These are phyloP conservation scores for Solanum ahanhuiri DNA, from an alignment of 257 asterid genomes.

Conservation along the genomic window DNA sequence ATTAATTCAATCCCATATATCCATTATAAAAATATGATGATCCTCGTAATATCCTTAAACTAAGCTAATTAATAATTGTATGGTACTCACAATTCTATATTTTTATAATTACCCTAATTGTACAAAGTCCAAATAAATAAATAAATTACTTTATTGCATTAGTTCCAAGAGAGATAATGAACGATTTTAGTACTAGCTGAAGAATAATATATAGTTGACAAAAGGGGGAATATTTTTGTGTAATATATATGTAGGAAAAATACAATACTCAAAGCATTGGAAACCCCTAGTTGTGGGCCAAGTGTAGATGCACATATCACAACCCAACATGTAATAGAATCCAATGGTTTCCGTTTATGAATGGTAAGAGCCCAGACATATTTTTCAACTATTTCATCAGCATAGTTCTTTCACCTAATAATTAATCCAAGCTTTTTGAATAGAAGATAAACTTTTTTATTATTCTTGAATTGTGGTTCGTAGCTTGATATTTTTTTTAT, in stretches of 20 bases:
- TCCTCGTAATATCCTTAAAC: not conserved
- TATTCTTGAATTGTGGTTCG: not conserved
- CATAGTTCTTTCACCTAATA: not conserved
- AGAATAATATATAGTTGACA: not conserved
- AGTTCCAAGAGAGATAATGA: not conserved
- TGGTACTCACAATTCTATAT: not conserved
- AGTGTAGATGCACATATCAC: not conserved
- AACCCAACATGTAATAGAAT: not conserved
- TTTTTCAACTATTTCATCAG: not conserved
- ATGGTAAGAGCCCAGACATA: not conserved
- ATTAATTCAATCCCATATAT: not conserved
- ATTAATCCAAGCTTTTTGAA: not conserved
- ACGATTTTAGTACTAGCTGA: not conserved
- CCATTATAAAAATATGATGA: not conserved
- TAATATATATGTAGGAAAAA: not conserved
- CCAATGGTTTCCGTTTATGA: not conserved
- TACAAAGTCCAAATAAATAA: not conserved
- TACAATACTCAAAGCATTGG: not conserved
- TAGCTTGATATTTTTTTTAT: not conserved
- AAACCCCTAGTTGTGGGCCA: not conserved
- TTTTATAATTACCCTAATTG: not conserved
- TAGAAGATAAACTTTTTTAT: not conserved
- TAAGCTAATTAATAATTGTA: not conserved
- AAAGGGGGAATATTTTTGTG: not conserved
- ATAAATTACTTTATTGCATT: not conserved